These are phyloP conservation scores for Beauveria australis DNA, from an alignment of 2,329 filamentous ascomycete species.

Conservation along the genomic window DNA sequence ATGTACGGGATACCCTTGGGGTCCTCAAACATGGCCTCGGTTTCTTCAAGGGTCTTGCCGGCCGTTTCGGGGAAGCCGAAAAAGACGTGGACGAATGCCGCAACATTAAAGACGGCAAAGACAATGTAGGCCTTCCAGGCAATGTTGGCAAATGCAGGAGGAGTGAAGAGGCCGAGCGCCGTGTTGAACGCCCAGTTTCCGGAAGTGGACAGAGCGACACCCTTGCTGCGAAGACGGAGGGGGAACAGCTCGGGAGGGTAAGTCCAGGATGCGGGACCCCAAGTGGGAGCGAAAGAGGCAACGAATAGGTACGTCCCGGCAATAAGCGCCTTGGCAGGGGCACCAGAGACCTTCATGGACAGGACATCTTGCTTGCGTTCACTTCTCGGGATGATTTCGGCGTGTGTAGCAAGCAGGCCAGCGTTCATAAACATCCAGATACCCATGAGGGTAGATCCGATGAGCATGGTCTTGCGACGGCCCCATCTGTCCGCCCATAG, in stretches of 20 bases:
- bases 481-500: slow-evolving; percentile 70
- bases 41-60: slow-evolving; percentile 47
- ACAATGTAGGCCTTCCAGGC: slow-evolving; percentile 44
- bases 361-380: slow-evolving; percentile 36
- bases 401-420: slow-evolving; percentile 41
- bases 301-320: slow-evolving; percentile 60
- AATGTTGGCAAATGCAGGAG: slow-evolving; percentile 30
- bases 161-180: slow-evolving; percentile 31
- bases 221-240: slow-evolving; percentile 29
- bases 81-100: slow-evolving; percentile 42
- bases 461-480: slow-evolving; percentile 58
- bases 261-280: slow-evolving; percentile 41
- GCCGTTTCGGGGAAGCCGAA: slow-evolving; percentile 51
- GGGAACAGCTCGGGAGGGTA: slow-evolving; percentile 34
- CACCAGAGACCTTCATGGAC: slow-evolving; percentile 38
- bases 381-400: slow-evolving; percentile 30
- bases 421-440: slow-evolving; percentile 49
- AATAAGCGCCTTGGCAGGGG: slow-evolving; percentile 53
- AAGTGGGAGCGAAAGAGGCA: slow-evolving; percentile 37
- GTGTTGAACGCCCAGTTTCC: slow-evolving; percentile 34
- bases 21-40: slow-evolving; percentile 39
- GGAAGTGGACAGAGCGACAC: slow-evolving; percentile 27
- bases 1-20: slow-evolving; percentile 23
- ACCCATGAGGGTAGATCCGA: slow-evolving; percentile 59
- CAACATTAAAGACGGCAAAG: slow-evolving; percentile 43